Evolutionary conservation across 805 yeast species (phyloP), one percentile per base, ranked within the genome.

Genomic region (Pichia membranifaciens): DNA sequence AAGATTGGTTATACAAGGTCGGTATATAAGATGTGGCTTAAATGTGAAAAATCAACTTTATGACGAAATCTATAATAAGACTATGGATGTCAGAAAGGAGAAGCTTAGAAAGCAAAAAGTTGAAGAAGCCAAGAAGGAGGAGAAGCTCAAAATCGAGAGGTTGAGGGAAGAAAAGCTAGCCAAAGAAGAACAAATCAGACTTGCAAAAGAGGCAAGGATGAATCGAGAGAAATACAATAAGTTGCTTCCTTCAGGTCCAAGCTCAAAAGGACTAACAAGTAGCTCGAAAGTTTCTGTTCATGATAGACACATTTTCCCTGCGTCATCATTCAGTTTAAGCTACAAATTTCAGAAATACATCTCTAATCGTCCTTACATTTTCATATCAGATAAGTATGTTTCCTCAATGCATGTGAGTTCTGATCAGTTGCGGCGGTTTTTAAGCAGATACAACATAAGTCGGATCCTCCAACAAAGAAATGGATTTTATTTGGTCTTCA

Each of bases 401-500:
- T 71, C 80, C 2, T 69, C 78, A 0, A 65, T 68, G 44, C 67
- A 70, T 44, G 70, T 81, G 1, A 67, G 72, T 15, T 68, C 79
- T 2, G 72, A 71, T 45, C 87, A 83, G 57, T 67, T 88, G 45
- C 81, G 84, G 55, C 71, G 75, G 23, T 70, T 72, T 28, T 66
- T 87, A 29, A 73, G 73, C 36, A 75, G 72, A 41, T 83, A 83
- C 58, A 77, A 75, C 46, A 84, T 88, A 81, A 75, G 80, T 0
- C 70, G 85, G 46, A 78, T 87, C 2, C 59, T 84, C 42, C 72
- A 79, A 4, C 90, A 84, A 53, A 63, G 62, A 39, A 61, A 73
- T 1, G 96, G 96, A 0, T 82, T 83, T 54, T 87, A 75, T 55
- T 70, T 87, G 34, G 81, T 86, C 1, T 88, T 88, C 64, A 79